phyloP scores from a whole-genome alignment of 2,329 filamentous ascomycete species.

The Penicillium corylophilum region DNA sequence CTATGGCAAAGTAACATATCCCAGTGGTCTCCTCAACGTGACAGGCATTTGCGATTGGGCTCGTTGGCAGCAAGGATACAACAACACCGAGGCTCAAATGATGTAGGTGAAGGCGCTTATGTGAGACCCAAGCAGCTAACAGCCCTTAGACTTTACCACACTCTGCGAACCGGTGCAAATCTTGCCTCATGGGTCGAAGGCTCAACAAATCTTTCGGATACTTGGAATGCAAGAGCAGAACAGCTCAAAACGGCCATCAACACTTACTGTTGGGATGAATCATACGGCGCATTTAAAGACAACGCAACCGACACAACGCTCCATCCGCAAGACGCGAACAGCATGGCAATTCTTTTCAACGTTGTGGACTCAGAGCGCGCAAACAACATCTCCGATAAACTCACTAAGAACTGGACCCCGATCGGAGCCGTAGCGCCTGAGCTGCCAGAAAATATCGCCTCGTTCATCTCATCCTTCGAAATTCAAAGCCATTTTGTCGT shows the following conservation, averaged over 20 bases:
- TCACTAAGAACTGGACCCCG: slow-evolving; percentile 55
- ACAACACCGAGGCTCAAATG: slow-evolving; percentile 54
- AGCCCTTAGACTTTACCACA: slow-evolving; percentile 48
- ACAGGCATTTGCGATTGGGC: slow-evolving; percentile 54
- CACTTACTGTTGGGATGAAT: slow-evolving; percentile 49
- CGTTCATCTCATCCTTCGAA: slow-evolving; percentile 60
- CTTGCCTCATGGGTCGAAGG: slow-evolving; percentile 53
- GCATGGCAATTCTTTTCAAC: slow-evolving; percentile 53
- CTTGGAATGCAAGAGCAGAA: slow-evolving; percentile 39
- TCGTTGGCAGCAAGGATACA: slow-evolving; percentile 50
- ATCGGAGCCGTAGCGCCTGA: slow-evolving; percentile 59
- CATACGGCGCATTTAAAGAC: slow-evolving; percentile 54
- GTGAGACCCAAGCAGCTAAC: not conserved
- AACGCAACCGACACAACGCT: slow-evolving; percentile 53
- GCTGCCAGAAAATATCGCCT: slow-evolving; percentile 57
- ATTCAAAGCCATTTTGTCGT: slow-evolving; percentile 57
- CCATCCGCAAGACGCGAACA: slow-evolving; percentile 61
- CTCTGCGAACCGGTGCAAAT: slow-evolving; percentile 52
- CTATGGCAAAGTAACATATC: slow-evolving; percentile 44
- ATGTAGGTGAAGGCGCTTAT: slow-evolving; percentile 33
- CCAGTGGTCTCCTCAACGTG: slow-evolving; percentile 50
- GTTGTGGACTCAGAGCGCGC: slow-evolving; percentile 41
- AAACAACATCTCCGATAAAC: slow-evolving; percentile 43
- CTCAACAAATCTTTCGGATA: slow-evolving; percentile 37
- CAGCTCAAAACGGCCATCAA: slow-evolving; percentile 49